Conservation (phyloP, 2,329 filamentous ascomycete genomes). For the Penicillium sp. region DNA sequence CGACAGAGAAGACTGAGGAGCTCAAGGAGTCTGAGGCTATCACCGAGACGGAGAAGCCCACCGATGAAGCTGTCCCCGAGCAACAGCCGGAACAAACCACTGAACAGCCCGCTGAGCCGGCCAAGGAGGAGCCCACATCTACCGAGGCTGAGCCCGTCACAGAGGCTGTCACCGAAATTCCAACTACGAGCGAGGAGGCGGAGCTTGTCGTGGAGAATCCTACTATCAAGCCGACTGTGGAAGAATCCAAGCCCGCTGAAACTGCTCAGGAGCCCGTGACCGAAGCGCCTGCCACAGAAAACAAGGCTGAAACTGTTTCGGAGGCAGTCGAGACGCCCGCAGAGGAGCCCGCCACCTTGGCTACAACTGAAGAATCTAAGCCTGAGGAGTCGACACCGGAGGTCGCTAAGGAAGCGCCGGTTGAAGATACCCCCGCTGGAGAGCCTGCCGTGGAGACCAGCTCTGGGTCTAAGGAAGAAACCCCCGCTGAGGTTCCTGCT, state of each 20-base stretch:
- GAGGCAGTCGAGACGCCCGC: slow-evolving; percentile 1
- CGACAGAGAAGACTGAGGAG: background rate
- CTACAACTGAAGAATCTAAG: slow-evolving; percentile 13
- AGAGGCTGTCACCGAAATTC: slow-evolving; percentile 6
- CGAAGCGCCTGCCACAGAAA: slow-evolving; percentile 2
- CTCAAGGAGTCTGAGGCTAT: background rate
- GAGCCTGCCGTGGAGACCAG: slow-evolving; percentile 31
- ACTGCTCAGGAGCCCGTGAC: background rate
- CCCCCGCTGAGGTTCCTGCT: slow-evolving; percentile 16
- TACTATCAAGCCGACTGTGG: background rate
- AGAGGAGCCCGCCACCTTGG: slow-evolving; percentile 8
- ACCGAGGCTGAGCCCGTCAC: slow-evolving; percentile 7
- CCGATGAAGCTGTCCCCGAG: slow-evolving; percentile 6
- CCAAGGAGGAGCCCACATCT: slow-evolving; percentile 1
- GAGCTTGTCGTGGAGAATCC: slow-evolving; percentile 7
- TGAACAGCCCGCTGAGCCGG: slow-evolving; percentile 6
- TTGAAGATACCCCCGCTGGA: slow-evolving; percentile 8
- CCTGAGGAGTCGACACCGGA: slow-evolving; percentile 6
- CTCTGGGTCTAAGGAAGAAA: slow-evolving; percentile 7
- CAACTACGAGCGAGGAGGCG: slow-evolving; percentile 4
- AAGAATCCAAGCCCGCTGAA: slow-evolving; percentile 6
- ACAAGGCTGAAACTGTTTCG: background rate
- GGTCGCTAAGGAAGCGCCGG: slow-evolving; percentile 6
- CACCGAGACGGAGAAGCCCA: slow-evolving; percentile 3
- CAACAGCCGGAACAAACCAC: slow-evolving; percentile 9